Evolutionary conservation across 2,329 filamentous ascomycete genomes (phyloP), one percentile per base, ranked within the genome.

Genomic region (Colletotrichum sp.): DNA sequence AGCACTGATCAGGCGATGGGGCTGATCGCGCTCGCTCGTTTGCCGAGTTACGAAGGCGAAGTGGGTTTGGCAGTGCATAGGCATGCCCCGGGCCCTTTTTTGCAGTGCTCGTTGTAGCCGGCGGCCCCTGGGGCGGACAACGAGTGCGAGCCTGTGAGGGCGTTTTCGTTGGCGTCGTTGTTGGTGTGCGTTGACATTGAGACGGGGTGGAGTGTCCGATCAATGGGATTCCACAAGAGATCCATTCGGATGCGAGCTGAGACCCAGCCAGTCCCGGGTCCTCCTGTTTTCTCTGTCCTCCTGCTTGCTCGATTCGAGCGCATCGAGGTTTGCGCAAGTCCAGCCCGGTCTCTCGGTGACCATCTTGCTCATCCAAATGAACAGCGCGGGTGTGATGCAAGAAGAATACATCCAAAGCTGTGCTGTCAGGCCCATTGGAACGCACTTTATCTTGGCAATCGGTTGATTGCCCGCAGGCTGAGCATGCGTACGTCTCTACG

Each of bases 1-100:
- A 73, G 70, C 63, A 63, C 69, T 68, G 55, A 72, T 72, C 72
- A 75, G 63, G 72, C 21, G 70, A 76, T 74, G 72, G 70, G 71
- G 65, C 70, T 76, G 64, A 55, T 73, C 64, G 74, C 57, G 62
- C 74, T 76, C 74, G 66, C 49, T 76, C 49, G 74, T 76, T 73
- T 73, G 65, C 70, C 64, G 73, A 73, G 59, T 73, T 76, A 71
- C 73, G 73, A 76, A 76, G 73, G 55, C 59, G 28, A 73, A 30
- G 70, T 73, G 73, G 64, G 44, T 57, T 67, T 26, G 39, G 13
- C 44, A 52, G 44, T 52, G 12, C n/a, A 52, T 24, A 21, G 44
- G n/a, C 44, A 52, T 52, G 44, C 10, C 18, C 16, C n/a, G n/a
- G 57, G n/a, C 13, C 26, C 36, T 21, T 69, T 59, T 60, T 49